These are phyloP conservation scores for Phytopythium boreale DNA, from an alignment of 352 stramenopile genomes.

Conservation along the genomic window DNA sequence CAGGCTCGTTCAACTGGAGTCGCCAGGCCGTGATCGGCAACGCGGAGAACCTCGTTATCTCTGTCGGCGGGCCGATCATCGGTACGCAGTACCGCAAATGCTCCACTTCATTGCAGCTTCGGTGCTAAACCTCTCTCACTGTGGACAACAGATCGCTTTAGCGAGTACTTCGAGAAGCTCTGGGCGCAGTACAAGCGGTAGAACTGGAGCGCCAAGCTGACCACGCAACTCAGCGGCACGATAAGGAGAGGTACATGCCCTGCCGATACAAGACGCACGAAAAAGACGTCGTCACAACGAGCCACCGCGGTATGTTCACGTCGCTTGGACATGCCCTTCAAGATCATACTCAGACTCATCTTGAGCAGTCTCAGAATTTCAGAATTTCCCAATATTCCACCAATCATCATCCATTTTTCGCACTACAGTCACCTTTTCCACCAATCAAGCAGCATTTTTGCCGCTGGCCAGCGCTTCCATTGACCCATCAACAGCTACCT, in stretches of 20 bases:
- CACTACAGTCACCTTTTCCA: slow-evolving; percentile 17
- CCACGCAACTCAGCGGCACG: too few relatives aligned
- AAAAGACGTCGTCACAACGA: too few relatives aligned
- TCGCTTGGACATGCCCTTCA: not conserved
- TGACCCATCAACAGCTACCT: not conserved
- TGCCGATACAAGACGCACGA: too few relatives aligned
- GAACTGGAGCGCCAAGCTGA: not conserved
- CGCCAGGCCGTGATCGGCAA: slow-evolving; percentile 63
- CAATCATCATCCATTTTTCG: slow-evolving; percentile 12
- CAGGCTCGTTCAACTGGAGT: slow-evolving; percentile 77
- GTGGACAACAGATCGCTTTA: slow-evolving; percentile 35
- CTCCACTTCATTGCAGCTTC: not conserved
- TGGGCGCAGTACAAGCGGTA: slow-evolving; percentile 54
- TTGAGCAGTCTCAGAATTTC: not conserved
- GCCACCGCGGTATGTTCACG: too few relatives aligned
- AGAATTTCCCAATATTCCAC: slow-evolving; percentile 12
- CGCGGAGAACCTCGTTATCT: slow-evolving; percentile 61
- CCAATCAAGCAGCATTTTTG: slow-evolving; percentile 9
- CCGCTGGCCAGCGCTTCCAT: not conserved
- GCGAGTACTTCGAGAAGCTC: slow-evolving; percentile 60
- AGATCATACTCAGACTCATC: not conserved
- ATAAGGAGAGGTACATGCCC: too few relatives aligned
- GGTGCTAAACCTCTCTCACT: not conserved
- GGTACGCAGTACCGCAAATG: slow-evolving; percentile 14
- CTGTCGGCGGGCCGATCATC: slow-evolving; percentile 47